These are phyloP conservation scores for Ruellia speciosa DNA, from an alignment of 305 asterid species.

Conservation along the genomic window DNA sequence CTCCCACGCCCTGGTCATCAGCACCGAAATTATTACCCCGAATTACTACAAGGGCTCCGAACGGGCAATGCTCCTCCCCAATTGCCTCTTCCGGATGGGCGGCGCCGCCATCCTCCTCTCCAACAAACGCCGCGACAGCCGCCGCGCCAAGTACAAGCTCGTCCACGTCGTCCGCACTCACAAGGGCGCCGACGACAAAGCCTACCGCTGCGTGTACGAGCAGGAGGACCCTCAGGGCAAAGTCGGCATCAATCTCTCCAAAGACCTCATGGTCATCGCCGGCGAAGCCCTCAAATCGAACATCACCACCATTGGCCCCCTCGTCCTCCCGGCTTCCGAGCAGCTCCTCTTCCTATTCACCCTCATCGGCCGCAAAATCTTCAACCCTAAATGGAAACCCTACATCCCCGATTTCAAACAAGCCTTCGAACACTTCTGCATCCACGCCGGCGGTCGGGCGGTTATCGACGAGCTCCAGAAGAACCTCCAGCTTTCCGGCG, in stretches of 20 bases:
- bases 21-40: constrained; percentile 71
- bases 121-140: constrained; percentile 48
- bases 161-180: constrained; percentile 71
- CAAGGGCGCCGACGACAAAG: constrained; percentile 68
- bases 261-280: constrained; percentile 69
- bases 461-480: constrained; percentile 82
- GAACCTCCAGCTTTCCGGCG: constrained; percentile 57
- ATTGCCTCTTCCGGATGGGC: constrained; percentile 82
- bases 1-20: constrained; percentile 46
- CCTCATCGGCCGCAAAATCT: constrained; percentile 60
- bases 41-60: constrained; percentile 66
- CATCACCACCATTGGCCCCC: constrained; percentile 68
- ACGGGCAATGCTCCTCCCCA: constrained; percentile 75
- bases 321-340: constrained; percentile 72
- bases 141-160: constrained; percentile 50
- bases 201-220: constrained; percentile 57
- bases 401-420: constrained; percentile 76
- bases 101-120: constrained; percentile 68
- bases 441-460: constrained; percentile 82
- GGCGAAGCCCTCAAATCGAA: constrained; percentile 69
- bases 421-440: constrained; percentile 78
- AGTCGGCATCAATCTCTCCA: constrained; percentile 66
- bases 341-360: constrained; percentile 66
- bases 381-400: constrained; percentile 67
- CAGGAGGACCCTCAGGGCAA: constrained; percentile 69